A percentile compares a stretch with the other conserved stretches of the same genome.
Evolutionary conservation across 345 rosid genomes (phyloP).

Genomic region (Kernera saxatilis): DNA sequence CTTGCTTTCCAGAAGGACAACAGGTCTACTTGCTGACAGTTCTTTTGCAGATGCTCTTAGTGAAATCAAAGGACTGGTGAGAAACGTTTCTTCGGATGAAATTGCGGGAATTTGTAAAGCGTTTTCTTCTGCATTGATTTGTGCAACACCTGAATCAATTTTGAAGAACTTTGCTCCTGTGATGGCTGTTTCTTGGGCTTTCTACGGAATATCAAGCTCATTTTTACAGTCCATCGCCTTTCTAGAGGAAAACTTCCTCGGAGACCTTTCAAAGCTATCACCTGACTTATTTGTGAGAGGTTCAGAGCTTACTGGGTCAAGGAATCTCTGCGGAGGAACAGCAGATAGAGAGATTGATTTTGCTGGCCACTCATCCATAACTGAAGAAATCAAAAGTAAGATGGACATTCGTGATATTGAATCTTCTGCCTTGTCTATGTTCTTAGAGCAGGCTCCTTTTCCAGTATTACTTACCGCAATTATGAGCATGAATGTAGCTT

Average conservation of each 20-base stretch:
- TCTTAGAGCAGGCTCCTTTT: slow-evolving; percentile 64
- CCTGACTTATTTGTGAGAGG: slow-evolving; percentile 56
- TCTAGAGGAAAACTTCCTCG: slow-evolving; percentile 48
- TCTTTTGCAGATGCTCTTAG: slow-evolving; percentile 44
- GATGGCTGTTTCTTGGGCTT: slow-evolving; percentile 45
- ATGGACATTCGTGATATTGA: slow-evolving; percentile 34
- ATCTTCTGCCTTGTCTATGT: slow-evolving; percentile 49
- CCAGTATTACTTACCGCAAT: slow-evolving; percentile 55
- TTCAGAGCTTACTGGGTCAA: slow-evolving; percentile 40
- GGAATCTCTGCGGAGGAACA: slow-evolving; percentile 27
- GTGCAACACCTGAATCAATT: slow-evolving; percentile 53
- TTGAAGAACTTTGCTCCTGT: slow-evolving; percentile 51
- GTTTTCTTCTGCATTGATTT: slow-evolving; percentile 57
- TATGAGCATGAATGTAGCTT: slow-evolving; percentile 29
- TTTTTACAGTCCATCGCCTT: slow-evolving; percentile 48
- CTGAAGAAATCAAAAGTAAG: slow-evolving; percentile 35
- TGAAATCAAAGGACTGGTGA: slow-evolving; percentile 46
- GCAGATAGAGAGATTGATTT: slow-evolving; percentile 26
- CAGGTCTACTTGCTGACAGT: slow-evolving; percentile 34
- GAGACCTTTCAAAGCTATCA: slow-evolving; percentile 45
- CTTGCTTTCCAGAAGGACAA: slow-evolving; percentile 32
- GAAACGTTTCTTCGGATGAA: slow-evolving; percentile 34
- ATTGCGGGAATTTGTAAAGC: slow-evolving; percentile 43
- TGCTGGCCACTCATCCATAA: slow-evolving; percentile 16
- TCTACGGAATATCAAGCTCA: slow-evolving; percentile 43